Conservation (phyloP, 768 basidiomycete genomes). For the Pleurotus platypus region DNA sequence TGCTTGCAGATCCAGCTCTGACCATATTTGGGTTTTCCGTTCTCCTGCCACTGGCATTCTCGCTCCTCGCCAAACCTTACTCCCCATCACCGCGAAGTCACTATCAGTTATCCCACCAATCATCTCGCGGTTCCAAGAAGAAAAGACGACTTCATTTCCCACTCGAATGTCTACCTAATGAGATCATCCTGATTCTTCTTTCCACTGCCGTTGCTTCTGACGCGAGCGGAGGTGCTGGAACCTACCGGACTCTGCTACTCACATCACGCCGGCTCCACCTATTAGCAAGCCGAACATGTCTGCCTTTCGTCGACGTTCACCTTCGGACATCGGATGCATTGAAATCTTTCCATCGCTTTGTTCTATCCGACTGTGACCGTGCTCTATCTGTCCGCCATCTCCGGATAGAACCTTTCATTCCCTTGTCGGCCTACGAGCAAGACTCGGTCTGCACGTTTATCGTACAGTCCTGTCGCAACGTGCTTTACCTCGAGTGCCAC, state of each 20-base stretch:
- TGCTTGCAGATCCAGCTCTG: not conserved
- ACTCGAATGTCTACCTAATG: not conserved
- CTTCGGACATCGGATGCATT: conserved; percentile 2
- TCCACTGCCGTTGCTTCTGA: not conserved
- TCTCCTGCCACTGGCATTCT: not conserved
- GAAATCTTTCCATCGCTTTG: conserved; percentile 1
- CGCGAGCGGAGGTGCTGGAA: not conserved
- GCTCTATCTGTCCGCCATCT: not conserved
- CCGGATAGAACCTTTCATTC: conserved; percentile 3
- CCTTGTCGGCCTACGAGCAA: conserved; percentile 1
- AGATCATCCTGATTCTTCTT: not conserved
- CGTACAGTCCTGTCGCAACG: not conserved
- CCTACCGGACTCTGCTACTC: not conserved
- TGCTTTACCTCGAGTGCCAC: conserved; percentile 1
- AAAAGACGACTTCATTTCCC: not conserved
- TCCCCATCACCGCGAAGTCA: not conserved
- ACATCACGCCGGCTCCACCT: not conserved
- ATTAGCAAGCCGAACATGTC: not conserved
- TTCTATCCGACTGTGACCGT: not conserved
- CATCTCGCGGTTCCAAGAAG: not conserved
- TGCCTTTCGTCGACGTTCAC: conserved; percentile 1
- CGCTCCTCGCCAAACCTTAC: not conserved
- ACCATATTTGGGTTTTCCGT: conserved; percentile 2
- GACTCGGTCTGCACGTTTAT: not conserved
- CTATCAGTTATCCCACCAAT: not conserved